These are phyloP conservation scores for Ilyonectria destructans DNA, from an alignment of 2,329 filamentous ascomycete species.

Conservation along the genomic window DNA sequence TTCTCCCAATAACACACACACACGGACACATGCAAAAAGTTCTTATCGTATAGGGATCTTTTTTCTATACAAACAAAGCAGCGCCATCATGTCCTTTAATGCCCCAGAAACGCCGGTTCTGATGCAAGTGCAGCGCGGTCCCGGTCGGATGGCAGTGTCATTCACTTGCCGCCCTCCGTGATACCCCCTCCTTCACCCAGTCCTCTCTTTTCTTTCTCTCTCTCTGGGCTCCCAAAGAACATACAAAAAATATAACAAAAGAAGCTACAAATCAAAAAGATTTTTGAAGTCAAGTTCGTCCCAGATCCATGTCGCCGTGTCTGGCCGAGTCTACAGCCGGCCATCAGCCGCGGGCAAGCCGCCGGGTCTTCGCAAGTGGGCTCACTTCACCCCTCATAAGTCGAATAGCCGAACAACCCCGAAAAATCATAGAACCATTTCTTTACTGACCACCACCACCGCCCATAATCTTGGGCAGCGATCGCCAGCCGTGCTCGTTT, in stretches of 20 bases:
- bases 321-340: conserved; percentile 33
- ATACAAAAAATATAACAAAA: conserved; percentile 24
- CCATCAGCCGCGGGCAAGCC: conserved; percentile 36
- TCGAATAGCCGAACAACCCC: conserved; percentile 46
- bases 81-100: conserved; percentile 50
- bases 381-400: conserved; percentile 33
- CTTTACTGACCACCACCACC: conserved; percentile 53
- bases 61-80: conserved; percentile 42
- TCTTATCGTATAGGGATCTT: conserved; percentile 22
- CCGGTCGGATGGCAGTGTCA: conserved; percentile 16
- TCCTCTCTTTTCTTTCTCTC: conserved; percentile 19
- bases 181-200: conserved; percentile 19
- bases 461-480: conserved; percentile 66
- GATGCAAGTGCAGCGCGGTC: conserved; percentile 47
- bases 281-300: conserved; percentile 10
- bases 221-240: conserved; percentile 18
- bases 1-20: neutral
- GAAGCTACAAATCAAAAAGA: conserved; percentile 7
- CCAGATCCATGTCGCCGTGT: conserved; percentile 26
- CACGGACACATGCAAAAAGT: conserved; percentile 1
- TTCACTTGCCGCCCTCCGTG: conserved; percentile 29
- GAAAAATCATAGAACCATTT: conserved; percentile 33
- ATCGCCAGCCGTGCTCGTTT: conserved; percentile 68
- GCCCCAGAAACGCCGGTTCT: conserved; percentile 51
- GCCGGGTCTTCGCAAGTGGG: conserved; percentile 35